Conservation (phyloP, 106 monocot genomes). For the Cymbidium sinense region DNA sequence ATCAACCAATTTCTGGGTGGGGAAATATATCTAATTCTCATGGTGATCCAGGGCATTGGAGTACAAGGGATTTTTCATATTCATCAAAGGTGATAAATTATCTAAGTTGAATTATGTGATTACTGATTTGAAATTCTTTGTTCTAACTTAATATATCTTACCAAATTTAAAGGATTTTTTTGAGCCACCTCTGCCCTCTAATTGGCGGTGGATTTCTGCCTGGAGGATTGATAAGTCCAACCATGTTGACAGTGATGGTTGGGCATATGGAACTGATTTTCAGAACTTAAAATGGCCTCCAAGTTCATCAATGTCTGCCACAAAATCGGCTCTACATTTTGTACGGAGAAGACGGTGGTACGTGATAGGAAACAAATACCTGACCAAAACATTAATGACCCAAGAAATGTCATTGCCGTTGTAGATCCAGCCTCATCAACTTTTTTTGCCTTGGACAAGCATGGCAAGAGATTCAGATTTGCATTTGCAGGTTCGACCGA, state of each 20-base stretch:
- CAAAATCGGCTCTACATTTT: constrained; percentile 55
- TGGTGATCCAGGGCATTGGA: constrained; percentile 50
- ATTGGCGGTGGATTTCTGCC: constrained; percentile 75
- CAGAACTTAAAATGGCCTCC: constrained; percentile 78
- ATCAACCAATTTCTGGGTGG: constrained; percentile 68
- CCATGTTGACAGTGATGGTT: constrained; percentile 71
- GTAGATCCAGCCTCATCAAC: constrained; percentile 58
- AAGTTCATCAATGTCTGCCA: constrained; percentile 42
- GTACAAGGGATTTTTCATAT: constrained; percentile 64
- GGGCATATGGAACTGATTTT: constrained; percentile 81
- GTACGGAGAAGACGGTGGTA: constrained; percentile 78
- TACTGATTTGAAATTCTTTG: constrained; percentile 13
- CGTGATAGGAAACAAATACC: constrained; percentile 49
- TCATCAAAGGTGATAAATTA: constrained; percentile 55
- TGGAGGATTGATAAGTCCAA: constrained; percentile 77
- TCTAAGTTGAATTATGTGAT: neutral
- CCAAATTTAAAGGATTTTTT: constrained; percentile 54
- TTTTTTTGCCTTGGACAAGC: constrained; percentile 64
- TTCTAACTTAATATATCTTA: constrained; percentile 1
- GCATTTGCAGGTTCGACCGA: constrained; percentile 78
- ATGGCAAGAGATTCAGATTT: constrained; percentile 44
- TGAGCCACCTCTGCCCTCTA: constrained; percentile 60
- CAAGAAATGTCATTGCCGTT: constrained; percentile 44
- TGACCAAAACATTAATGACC: constrained; percentile 20
- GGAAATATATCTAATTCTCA: constrained; percentile 31